Conservation (phyloP, 805 yeast species). For the Starmerella etchellsii region DNA sequence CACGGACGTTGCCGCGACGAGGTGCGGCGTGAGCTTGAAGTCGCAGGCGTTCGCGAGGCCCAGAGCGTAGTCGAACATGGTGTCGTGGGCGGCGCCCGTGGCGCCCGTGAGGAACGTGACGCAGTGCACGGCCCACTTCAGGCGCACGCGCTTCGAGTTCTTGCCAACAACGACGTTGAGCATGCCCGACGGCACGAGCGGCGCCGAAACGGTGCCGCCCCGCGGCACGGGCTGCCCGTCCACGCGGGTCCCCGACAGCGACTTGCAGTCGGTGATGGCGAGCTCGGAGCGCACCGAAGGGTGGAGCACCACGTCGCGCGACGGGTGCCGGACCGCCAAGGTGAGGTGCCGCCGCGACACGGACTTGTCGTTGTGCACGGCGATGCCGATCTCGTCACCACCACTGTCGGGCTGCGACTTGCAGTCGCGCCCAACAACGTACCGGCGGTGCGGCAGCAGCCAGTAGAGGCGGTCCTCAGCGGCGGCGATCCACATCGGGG, state of each 20-base stretch:
- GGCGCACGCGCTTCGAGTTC: slow-evolving; percentile 7
- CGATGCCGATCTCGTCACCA: slow-evolving; percentile 6
- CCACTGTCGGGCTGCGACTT: not conserved
- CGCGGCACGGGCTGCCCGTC: slow-evolving; percentile 6
- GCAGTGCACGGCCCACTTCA: slow-evolving; percentile 22
- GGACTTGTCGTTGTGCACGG: slow-evolving; percentile 15
- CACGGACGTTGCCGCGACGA: slow-evolving; percentile 23
- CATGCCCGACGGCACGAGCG: slow-evolving; percentile 1
- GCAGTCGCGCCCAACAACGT: slow-evolving; percentile 20
- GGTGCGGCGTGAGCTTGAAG: slow-evolving; percentile 19
- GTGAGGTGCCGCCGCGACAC: slow-evolving; percentile 23
- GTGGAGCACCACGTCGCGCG: slow-evolving; percentile 12
- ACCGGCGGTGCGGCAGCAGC: slow-evolving; percentile 22
- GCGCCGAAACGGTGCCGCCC: not conserved
- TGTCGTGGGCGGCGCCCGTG: slow-evolving; percentile 12
- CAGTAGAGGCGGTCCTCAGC: slow-evolving; percentile 14
- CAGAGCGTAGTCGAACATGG: slow-evolving; percentile 11
- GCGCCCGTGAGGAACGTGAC: slow-evolving; percentile 22
- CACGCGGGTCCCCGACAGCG: slow-evolving; percentile 22
- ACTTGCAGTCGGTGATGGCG: slow-evolving; percentile 19
- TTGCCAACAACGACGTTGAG: slow-evolving; percentile 19
- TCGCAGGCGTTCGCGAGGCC: slow-evolving; percentile 22
- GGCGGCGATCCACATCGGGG: slow-evolving; percentile 21
- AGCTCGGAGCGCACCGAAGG: slow-evolving; percentile 16
- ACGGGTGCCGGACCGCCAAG: slow-evolving; percentile 12